Percentiles rank a stretch among this genome's conserved stretches.
phyloP scores from a whole-genome alignment of 495 filamentous ascomycete genomes.

The Xylaria acuta region DNA sequence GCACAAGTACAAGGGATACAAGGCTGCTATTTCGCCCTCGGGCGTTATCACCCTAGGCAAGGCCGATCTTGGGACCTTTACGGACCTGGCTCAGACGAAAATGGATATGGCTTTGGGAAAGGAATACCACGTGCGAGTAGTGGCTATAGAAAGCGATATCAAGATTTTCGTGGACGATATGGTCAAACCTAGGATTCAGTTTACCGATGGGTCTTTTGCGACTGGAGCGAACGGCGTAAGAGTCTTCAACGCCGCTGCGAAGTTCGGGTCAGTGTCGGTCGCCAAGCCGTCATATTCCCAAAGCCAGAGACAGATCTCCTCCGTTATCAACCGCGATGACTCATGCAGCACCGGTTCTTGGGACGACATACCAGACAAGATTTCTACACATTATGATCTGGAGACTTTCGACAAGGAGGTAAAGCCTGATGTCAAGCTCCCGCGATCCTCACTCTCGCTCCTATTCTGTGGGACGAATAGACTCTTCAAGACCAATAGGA shows the following conservation, averaged over 20 bases:
- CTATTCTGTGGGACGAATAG: neutral
- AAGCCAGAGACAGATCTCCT: neutral
- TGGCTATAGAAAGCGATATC: constrained; percentile 32
- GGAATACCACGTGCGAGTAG: constrained; percentile 35
- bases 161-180: constrained; percentile 35
- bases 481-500: neutral
- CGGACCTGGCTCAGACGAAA: constrained; percentile 9
- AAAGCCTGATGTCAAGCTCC: neutral
- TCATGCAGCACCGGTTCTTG: neutral
- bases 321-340: neutral
- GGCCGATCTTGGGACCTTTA: constrained; percentile 31
- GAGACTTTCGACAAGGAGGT: neutral
- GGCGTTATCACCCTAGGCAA: constrained; percentile 32
- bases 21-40: constrained; percentile 34
- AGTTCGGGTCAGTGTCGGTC: constrained; percentile 35
- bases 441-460: neutral
- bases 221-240: constrained; percentile 36
- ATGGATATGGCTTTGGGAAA: constrained; percentile 17
- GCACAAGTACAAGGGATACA: constrained; percentile 34
- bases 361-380: neutral
- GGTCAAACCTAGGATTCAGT: constrained; percentile 21
- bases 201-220: constrained; percentile 28
- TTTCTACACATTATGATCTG: neutral
- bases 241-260: constrained; percentile 26
- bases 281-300: neutral